Conservation (phyloP, 768 basidiomycete species). For the Terana coerulea region DNA sequence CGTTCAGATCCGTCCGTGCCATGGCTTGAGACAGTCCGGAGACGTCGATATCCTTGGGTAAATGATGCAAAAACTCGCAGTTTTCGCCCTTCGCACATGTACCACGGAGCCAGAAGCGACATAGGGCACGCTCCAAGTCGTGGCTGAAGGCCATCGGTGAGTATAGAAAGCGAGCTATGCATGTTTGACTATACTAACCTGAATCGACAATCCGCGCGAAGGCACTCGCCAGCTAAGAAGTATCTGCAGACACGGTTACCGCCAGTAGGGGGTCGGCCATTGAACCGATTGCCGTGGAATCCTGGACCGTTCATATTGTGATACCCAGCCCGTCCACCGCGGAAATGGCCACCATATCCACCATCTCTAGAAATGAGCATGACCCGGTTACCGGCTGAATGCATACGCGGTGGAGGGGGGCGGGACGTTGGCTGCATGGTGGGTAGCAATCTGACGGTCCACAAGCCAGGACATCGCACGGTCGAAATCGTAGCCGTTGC, state of each 20-base stretch:
- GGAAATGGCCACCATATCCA: constrained; percentile 31
- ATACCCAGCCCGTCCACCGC: constrained; percentile 38
- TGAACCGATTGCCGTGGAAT: constrained; percentile 36
- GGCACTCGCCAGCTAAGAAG: constrained; percentile 93
- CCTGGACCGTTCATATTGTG: constrained; percentile 24
- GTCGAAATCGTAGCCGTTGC: constrained; percentile 93
- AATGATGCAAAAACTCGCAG: constrained; percentile 94
- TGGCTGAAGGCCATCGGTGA: constrained; percentile 51
- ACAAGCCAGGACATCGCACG: constrained; percentile 93
- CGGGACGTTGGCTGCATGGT: constrained; percentile 17
- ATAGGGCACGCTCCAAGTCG: constrained; percentile 90
- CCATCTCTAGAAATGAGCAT: constrained; percentile 61
- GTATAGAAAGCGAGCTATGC: too few relatives aligned
- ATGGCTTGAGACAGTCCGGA: constrained; percentile 64
- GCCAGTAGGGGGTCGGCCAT: constrained; percentile 54
- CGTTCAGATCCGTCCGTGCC: constrained; percentile 58
- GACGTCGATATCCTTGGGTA: constrained; percentile 84
- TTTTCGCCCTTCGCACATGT: constrained; percentile 95
- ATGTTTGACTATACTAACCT: constrained; percentile 65
- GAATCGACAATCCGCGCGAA: constrained; percentile 95
- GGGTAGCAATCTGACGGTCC: constrained; percentile 58
- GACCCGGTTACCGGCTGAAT: constrained; percentile 64
- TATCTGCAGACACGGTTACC: constrained; percentile 91
- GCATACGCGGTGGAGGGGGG: constrained; percentile 43
- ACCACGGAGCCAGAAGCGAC: constrained; percentile 96